Evolutionary conservation across 2,329 filamentous ascomycete species (phyloP), one percentile per base, ranked within the genome.

Genomic region (Neobulgaria alba): DNA sequence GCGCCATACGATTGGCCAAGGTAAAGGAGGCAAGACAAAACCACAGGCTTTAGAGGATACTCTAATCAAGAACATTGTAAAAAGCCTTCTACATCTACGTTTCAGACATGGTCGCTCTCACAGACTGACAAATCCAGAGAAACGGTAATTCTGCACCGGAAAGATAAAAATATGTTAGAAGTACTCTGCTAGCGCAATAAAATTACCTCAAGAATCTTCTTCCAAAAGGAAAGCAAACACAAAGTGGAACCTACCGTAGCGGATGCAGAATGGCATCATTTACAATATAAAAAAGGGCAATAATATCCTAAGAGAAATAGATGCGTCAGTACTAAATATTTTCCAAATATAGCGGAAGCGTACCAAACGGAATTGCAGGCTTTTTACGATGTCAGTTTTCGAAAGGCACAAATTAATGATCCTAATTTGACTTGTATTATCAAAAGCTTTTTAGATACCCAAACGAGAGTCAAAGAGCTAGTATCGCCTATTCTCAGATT

Each of bases 201-300:
- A 70, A 77, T 45, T 72, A 72, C 41, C 66, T 83, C 39, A 75
- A 78, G 56, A 69, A 61, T 36, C 58, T 73, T 7, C 68, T 84
- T 0, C 72, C 79, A 0, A 66, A 75, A 17, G 73, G 78, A 20
- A 65, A 75, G 40, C 74, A 79, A 54, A n/a, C 74, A 75, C 48
- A 75, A 81, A 48, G 73, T 79, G 60, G 82, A 85, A 65, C 71
- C 84, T 51, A 83, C 79, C 14, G 64, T 84, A 53, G 74, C 78
- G 14, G 75, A 78, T 3, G 77, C 78, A 2, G 75, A 75, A 58
- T 83, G 79, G 72, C 84, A 83, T 57, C 80, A 86, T 60, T 67
- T 82, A 55, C 70, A 78, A 29, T 72, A 75, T 50, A 69, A 66
- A 51, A 66, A 70, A 42, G 70, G 71, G 37, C 61, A 62, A 39